Base-by-base conservation (phyloP, 257 asterid genomes). In the Rauvolfia tetraphylla region DNA sequence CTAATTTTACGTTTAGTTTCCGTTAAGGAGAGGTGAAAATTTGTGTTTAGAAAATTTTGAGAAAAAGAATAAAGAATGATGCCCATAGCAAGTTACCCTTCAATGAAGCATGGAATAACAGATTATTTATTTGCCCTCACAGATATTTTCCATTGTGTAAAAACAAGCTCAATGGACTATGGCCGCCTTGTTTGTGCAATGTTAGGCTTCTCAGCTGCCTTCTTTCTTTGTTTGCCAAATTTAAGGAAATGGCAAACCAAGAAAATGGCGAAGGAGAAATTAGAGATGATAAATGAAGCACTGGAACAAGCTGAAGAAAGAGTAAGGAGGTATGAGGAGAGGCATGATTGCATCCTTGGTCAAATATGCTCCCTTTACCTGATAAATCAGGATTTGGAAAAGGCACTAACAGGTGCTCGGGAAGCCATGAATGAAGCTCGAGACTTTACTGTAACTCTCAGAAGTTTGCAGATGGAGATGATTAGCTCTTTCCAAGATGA, bases 281-380 rank as follows among this genome's bases (percentile, higher is more conserved):
- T 78, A 39, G 79, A 75, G 76, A 59, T 82, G 18, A 57, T 84
- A 31, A 75, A 67, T 22, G 78, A 86, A 57, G 85, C 85, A 53
- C 57, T 86, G 81, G 76, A 70, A 42, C 65, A 48, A 80, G 90
- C 90, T 3, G 90, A 86, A 39, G 76, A 58, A 36, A 80, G 81
- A 66, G 74, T 71, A 0, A 38, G 46, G 29, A 76, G 77, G 58
- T 81, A 84, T 15, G 83, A 87, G 77, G 86, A 88, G 68, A 81
- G 92, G 56, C 90, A 88, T 10, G 92, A 85, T 23, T 63, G 39
- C 27, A 76, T 90, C 53, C 85, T 90, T 23, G 54, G 49, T 23
- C 85, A 86, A 51, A 76, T 86, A 7, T 82, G 90, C 75, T 85
- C 91, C 23, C 74, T 81, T 76, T 88, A 85, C 79, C 12, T 88